Conservation (phyloP, 345 rosid species). For the Eucalyptus tenuipes region DNA sequence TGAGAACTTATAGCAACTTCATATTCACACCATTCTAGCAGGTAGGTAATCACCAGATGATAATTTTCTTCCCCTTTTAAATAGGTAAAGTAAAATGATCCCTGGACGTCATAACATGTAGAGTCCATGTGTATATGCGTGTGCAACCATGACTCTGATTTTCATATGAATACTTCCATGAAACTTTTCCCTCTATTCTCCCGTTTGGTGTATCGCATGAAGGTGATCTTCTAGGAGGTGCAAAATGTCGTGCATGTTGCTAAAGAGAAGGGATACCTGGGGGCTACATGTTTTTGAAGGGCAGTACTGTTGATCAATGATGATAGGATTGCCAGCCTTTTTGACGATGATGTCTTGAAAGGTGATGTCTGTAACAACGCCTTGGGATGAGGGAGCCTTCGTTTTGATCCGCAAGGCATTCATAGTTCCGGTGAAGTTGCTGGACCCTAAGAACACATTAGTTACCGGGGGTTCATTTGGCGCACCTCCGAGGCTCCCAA, state of each 20-base stretch:
- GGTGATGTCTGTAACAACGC: neutral
- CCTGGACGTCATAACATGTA: neutral
- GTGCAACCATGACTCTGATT: neutral
- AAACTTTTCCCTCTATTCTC: neutral
- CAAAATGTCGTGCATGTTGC: neutral
- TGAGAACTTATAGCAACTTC: neutral
- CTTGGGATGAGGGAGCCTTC: neutral
- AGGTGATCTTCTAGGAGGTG: neutral
- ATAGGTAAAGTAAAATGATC: neutral
- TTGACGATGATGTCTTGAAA: slow-evolving; percentile 1
- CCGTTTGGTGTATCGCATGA: neutral
- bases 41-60: neutral
- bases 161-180: neutral
- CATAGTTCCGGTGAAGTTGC: slow-evolving; percentile 1
- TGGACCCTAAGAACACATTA: neutral
- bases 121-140: neutral
- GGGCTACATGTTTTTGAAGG: neutral
- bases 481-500: slow-evolving; percentile 18
- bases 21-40: neutral
- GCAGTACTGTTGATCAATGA: slow-evolving; percentile 25
- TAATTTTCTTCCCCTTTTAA: neutral
- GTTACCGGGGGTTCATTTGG: neutral
- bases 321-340: slow-evolving; percentile 9
- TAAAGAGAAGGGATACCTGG: neutral
- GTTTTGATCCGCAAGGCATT: slow-evolving; percentile 27